These are phyloP conservation scores for Venturia carpophila DNA, from an alignment of 2,329 filamentous ascomycete genomes.

Conservation along the genomic window DNA sequence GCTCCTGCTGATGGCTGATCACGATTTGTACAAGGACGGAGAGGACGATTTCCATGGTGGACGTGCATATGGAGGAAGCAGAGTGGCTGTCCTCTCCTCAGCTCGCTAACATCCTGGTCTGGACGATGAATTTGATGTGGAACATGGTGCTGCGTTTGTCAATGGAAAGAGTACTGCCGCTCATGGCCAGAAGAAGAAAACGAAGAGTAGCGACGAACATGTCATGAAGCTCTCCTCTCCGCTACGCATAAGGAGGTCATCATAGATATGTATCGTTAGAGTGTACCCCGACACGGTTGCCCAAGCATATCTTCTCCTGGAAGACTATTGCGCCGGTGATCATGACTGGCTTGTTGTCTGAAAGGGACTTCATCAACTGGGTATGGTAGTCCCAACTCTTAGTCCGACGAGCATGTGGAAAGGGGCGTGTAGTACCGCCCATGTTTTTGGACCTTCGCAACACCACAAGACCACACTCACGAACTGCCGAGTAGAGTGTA, in stretches of 20 bases:
- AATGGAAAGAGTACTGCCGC: conserved; percentile 30
- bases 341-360: too few relatives aligned
- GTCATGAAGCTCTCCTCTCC: conserved; percentile 13
- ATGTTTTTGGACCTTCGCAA: not conserved
- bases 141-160: conserved; percentile 51
- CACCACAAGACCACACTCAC: not conserved
- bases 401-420: not conserved
- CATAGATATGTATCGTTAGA: not conserved
- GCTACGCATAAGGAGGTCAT: conserved; percentile 17
- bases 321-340: too few relatives aligned
- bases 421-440: not conserved
- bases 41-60: too few relatives aligned
- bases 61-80: too few relatives aligned
- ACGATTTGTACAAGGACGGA: too few relatives aligned
- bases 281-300: too few relatives aligned
- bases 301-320: too few relatives aligned
- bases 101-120: too few relatives aligned
- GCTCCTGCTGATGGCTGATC: too few relatives aligned
- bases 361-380: not conserved
- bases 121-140: too few relatives aligned
- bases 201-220: not conserved
- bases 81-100: too few relatives aligned
- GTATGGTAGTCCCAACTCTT: not conserved
- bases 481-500: not conserved
- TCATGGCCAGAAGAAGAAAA: not conserved